Base-by-base conservation (phyloP, 768 basidiomycete species). In the Hirschioporus abietinus region DNA sequence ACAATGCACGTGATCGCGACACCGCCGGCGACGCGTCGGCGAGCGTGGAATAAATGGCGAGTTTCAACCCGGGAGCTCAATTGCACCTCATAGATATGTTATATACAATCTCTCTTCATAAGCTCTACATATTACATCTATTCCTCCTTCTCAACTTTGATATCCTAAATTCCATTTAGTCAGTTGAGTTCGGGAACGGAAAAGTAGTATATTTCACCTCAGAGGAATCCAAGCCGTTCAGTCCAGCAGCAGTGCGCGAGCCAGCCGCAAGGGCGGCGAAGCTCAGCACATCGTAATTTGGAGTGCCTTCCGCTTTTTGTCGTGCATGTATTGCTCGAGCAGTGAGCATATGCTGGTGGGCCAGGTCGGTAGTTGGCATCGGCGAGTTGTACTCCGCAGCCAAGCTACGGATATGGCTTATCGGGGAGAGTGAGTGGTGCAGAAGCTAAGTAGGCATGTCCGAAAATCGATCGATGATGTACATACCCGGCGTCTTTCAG, bases 251-350 rank as follows among this genome's bases (percentile, higher is more conserved):
- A 17, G 90, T 86, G 64, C 94, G 82, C 57, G 87, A 82, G 1
- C 92, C 93, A 3, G 90, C 91, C 26, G 95, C 84, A 58, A 95
- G 75, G 0, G 88, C 86, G 68, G 88, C 90, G 93, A 93, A 96
- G 72, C 96, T 95, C 23, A 95, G 77, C 4, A 82, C 77, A 8
- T 87, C 85, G 74, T 84, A 85, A 9, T 65, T 71, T 26, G 79
- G 77, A 23, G 81, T 81, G 20, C 86, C 84, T 5, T 79, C 77
- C 25, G 75, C 75, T 65, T 78, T 74, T 64, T 79, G 77, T 42
- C 77, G 76, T 25, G 79, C 80, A 64, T 93, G 90, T 26, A 92
- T 76, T 0, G 93, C 90, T 35, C 91, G 84, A 7, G 93, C 88
- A 6, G 91, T 89, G 68, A 96, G 78, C 72, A 96, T 80, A 71